These are phyloP conservation scores for Aurantiochytrium sp. DNA, from an alignment of 108 stramenopile genomes.

Conservation along the genomic window DNA sequence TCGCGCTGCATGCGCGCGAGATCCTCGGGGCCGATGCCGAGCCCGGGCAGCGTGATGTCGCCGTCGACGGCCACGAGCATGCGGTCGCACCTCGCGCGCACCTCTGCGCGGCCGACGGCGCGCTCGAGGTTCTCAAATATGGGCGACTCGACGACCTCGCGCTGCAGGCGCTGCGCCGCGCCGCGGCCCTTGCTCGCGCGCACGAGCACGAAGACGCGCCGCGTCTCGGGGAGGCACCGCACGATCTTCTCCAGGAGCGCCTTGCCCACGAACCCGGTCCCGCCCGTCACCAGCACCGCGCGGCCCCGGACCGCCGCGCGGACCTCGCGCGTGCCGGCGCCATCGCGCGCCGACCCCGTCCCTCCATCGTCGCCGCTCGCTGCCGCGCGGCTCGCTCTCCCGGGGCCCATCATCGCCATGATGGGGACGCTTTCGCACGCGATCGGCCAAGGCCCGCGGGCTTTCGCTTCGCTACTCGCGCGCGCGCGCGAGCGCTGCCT, in stretches of 20 bases:
- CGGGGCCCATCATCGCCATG: too few species aligned
- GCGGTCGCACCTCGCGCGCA: not conserved
- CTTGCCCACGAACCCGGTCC: constrained; percentile 14
- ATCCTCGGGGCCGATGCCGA: not conserved
- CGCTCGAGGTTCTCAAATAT: not conserved
- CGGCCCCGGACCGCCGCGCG: not conserved
- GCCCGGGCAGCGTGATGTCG: not conserved
- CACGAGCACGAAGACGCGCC: not conserved
- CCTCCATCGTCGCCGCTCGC: too few species aligned
- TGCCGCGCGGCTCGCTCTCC: too few species aligned
- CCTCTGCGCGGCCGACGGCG: not conserved
- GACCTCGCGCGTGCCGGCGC: too few species aligned
- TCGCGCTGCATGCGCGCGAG: not conserved
- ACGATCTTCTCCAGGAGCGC: not conserved
- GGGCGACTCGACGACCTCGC: not conserved
- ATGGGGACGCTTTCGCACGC: too few species aligned
- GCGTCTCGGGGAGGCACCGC: not conserved
- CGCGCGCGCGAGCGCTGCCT: too few species aligned
- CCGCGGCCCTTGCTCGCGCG: not conserved
- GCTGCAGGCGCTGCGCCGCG: not conserved
- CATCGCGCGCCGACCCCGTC: too few species aligned
- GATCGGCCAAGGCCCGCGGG: too few species aligned
- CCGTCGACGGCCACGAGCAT: not conserved
- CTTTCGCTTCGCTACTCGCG: too few species aligned
- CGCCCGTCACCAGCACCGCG: not conserved